Evolutionary conservation across 1,284 basidiomycete species (phyloP).

Genomic region (Polyporus tsugae): DNA sequence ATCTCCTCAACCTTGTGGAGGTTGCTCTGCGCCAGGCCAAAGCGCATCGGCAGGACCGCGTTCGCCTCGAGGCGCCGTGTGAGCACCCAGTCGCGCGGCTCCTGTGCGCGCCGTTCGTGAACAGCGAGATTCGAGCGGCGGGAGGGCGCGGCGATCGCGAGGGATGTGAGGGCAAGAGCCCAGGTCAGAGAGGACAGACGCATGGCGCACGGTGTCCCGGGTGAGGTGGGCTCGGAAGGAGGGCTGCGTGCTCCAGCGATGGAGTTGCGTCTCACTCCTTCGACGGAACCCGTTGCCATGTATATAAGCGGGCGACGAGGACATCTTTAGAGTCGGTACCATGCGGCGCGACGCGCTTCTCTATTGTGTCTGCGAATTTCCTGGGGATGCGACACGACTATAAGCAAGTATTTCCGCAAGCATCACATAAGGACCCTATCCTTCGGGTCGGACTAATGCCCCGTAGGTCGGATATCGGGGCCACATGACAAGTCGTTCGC

Average conservation of each 20-base stretch:
- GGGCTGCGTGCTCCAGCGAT: conserved; percentile 19
- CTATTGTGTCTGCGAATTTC: conserved; percentile 1
- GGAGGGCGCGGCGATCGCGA: conserved; percentile 33
- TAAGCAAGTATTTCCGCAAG: conserved; percentile 1
- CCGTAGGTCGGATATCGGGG: not conserved
- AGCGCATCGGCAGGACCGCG: conserved; percentile 41
- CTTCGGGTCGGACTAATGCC: not conserved
- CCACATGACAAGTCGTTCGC: conserved; percentile 8
- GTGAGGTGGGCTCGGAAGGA: not conserved
- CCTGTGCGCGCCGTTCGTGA: conserved; percentile 41
- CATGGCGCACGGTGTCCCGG: conserved; percentile 14
- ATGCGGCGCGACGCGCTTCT: not conserved
- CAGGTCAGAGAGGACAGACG: conserved; percentile 19
- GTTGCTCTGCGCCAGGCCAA: conserved; percentile 49
- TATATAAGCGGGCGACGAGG: conserved; percentile 18
- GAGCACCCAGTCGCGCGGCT: conserved; percentile 37
- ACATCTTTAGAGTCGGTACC: conserved; percentile 11
- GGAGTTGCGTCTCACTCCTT: conserved; percentile 15
- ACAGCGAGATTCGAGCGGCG: conserved; percentile 35
- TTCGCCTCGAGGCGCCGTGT: conserved; percentile 35
- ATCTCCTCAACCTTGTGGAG: conserved; percentile 46
- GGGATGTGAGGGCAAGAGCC: conserved; percentile 21
- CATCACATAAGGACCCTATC: not conserved
- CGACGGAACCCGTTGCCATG: not conserved
- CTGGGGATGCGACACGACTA: not conserved